phyloP scores from a whole-genome alignment of 352 stramenopile species.

The Elongisporangium prolatum region DNA sequence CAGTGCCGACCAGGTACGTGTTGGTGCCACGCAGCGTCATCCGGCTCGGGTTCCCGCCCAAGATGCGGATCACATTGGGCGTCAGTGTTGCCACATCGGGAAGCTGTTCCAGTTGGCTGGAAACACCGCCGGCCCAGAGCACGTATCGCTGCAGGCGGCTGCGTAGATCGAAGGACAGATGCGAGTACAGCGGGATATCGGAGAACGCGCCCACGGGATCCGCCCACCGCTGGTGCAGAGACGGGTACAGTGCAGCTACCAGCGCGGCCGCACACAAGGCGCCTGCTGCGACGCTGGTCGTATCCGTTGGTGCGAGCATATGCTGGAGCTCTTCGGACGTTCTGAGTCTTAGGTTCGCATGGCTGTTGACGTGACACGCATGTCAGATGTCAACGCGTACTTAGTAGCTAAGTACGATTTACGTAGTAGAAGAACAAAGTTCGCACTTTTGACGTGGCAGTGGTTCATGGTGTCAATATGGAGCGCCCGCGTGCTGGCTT shows the following conservation, averaged over 20 bases:
- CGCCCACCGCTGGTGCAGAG: not conserved
- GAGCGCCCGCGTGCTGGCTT: not conserved
- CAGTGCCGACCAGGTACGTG: slow-evolving; percentile 85
- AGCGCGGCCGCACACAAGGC: not conserved
- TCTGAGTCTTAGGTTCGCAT: not conserved
- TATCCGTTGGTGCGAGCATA: not conserved
- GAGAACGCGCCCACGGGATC: not conserved
- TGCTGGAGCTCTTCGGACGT: not conserved
- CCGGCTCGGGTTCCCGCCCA: slow-evolving; percentile 81
- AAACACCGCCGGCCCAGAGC: slow-evolving; percentile 39
- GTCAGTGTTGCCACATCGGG: slow-evolving; percentile 38
- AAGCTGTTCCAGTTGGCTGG: slow-evolving; percentile 28
- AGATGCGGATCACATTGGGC: slow-evolving; percentile 53
- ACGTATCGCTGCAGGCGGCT: slow-evolving; percentile 39
- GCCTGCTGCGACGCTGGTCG: not conserved
- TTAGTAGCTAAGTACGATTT: not conserved
- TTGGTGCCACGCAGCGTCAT: slow-evolving; percentile 90
- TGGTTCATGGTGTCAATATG: not conserved
- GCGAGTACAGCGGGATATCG: slow-evolving; percentile 22
- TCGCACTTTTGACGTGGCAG: not conserved
- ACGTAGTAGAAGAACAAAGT: not conserved
- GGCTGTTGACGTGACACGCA: not conserved
- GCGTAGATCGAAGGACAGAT: slow-evolving; percentile 39
- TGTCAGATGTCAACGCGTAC: not conserved
- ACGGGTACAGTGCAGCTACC: not conserved